Percentiles rank a stretch among this genome's conserved stretches.
Conservation (phyloP, 176 grass and related monocot genomes). For the Sorghum bicolor region Sorghum_bicolor_NCBIv3 NC_012873.2:66631001-66631500, state of each 20-base stretch:
- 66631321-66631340: neutral
- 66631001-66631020: conserved; percentile 3
- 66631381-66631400: neutral
- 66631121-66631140: conserved; percentile 46
- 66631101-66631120: neutral
- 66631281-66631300: neutral
- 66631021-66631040: conserved; percentile 27
- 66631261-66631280: neutral
- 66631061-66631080: conserved; percentile 41
- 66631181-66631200: conserved; percentile 93
- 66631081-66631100: conserved; percentile 28
- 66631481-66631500: conserved; percentile 1
- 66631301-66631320: neutral
- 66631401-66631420: neutral
- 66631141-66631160: conserved; percentile 41
- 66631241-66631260: conserved; percentile 73
- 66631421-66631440: conserved; percentile 21
- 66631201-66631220: conserved; percentile 89
- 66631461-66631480: conserved; percentile 7
- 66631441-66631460: neutral
- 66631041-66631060: conserved; percentile 43
- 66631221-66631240: conserved; percentile 71
- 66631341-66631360: neutral
- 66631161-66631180: conserved; percentile 68
- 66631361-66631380: neutral